phyloP scores from a whole-genome alignment of 306 rosid genomes.

The Prosopis cineraria region DNA sequence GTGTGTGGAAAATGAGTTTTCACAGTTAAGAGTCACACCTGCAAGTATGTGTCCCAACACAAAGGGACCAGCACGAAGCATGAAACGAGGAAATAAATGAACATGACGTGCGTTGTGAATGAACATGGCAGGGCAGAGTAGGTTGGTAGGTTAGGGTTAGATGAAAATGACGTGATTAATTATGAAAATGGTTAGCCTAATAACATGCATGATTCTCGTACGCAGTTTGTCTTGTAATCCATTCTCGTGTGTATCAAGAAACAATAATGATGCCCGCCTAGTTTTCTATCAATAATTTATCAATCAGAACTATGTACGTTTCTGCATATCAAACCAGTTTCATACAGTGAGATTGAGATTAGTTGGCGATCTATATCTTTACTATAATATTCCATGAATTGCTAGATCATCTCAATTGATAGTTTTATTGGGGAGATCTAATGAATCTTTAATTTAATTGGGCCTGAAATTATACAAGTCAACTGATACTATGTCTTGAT shows the following conservation, averaged over 20 bases:
- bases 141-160: neutral
- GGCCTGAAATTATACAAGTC: no score
- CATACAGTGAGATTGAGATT: neutral
- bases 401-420: no score
- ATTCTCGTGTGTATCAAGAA: neutral
- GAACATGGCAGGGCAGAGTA: conserved; percentile 37
- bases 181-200: neutral
- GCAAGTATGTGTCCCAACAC: conserved; percentile 16
- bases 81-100: conserved; percentile 4
- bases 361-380: neutral
- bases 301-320: neutral
- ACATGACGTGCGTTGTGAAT: neutral
- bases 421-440: no score
- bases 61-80: neutral
- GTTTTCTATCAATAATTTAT: neutral
- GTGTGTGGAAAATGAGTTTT: neutral
- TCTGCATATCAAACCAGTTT: neutral
- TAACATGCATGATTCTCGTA: conserved; percentile 17
- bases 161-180: conserved; percentile 25
- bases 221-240: conserved; percentile 30
- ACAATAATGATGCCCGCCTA: conserved; percentile 1
- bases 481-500: no score
- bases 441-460: no score
- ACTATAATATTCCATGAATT: no score
- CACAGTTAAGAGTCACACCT: conserved; percentile 12